Percentiles rank a stretch among this genome's conserved stretches.
phyloP scores from a whole-genome alignment of 768 basidiomycete species.

The Mycena vulgaris region DNA sequence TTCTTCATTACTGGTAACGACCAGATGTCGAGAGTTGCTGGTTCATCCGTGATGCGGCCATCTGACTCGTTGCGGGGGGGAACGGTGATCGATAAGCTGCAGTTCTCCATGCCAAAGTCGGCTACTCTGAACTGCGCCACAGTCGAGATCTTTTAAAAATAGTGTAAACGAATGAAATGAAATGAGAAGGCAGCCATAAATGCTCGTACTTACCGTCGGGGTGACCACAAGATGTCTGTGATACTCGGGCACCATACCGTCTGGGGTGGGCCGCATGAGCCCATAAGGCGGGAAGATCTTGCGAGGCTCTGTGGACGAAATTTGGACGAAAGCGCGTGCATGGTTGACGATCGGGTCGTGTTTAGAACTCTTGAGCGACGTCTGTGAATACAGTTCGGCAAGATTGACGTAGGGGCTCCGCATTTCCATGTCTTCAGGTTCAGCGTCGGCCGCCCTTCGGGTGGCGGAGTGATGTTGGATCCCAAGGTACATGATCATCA shows the following conservation, averaged over 20 bases:
- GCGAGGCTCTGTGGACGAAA: conserved; percentile 29
- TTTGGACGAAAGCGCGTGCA: conserved; percentile 32
- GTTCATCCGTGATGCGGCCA: conserved; percentile 17
- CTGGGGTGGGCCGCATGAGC: conserved; percentile 21
- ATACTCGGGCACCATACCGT: conserved; percentile 36
- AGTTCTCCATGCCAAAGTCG: conserved; percentile 52
- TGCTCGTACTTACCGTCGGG: conserved; percentile 24
- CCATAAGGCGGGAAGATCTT: conserved; percentile 35
- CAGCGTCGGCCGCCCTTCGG: neutral
- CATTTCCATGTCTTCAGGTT: conserved; percentile 28
- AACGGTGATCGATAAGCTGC: conserved; percentile 41
- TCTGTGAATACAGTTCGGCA: conserved; percentile 31
- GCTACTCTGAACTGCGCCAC: conserved; percentile 47
- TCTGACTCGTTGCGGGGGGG: conserved; percentile 32
- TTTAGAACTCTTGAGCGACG: conserved; percentile 25
- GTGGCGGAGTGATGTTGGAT: conserved; percentile 17
- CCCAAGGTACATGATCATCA: conserved; percentile 32
- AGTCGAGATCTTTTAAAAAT: conserved; percentile 41
- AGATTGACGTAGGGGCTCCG: conserved; percentile 35
- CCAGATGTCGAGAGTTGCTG: conserved; percentile 33
- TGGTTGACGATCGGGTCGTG: conserved; percentile 34
- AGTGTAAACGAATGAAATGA: neutral
- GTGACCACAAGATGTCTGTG: conserved; percentile 29
- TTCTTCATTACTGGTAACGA: conserved; percentile 22
- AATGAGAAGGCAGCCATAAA: neutral